phyloP scores from a whole-genome alignment of 768 basidiomycete species.

The Cystofilobasidium ferigula region DNA sequence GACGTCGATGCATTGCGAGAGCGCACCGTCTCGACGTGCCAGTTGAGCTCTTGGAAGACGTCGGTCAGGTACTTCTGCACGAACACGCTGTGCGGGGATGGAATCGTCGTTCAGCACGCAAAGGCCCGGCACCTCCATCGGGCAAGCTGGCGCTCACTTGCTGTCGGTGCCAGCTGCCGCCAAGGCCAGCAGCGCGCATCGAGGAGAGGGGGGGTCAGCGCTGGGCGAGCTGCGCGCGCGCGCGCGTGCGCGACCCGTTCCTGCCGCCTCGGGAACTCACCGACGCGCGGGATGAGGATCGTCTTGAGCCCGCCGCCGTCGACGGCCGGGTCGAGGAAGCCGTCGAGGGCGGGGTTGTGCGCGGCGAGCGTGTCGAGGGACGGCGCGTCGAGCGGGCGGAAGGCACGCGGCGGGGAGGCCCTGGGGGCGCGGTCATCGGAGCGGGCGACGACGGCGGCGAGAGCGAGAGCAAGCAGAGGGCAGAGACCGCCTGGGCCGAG shows the following conservation, averaged over 20 bases:
- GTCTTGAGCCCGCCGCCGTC: constrained; percentile 53
- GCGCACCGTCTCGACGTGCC: constrained; percentile 66
- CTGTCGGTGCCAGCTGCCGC: constrained; percentile 36
- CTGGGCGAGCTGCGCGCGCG: not conserved
- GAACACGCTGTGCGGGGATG: constrained; percentile 52
- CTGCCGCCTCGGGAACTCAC: no score
- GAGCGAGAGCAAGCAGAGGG: not conserved
- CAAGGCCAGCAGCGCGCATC: no score
- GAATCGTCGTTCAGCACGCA: not conserved
- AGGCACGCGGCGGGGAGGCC: constrained; percentile 1
- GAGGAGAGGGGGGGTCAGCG: not conserved
- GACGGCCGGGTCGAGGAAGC: constrained; percentile 25
- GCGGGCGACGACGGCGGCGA: not conserved
- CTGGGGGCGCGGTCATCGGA: not conserved
- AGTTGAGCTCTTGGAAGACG: constrained; percentile 58
- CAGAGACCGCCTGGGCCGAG: no score
- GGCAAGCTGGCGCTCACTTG: constrained; percentile 32
- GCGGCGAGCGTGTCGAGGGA: constrained; percentile 10
- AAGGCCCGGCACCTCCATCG: no score
- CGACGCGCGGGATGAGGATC: constrained; percentile 71
- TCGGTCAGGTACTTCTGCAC: constrained; percentile 73
- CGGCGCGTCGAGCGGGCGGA: not conserved
- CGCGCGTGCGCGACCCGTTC: no score
- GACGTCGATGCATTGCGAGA: no score
- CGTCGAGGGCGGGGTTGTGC: constrained; percentile 1